Conservation (phyloP, 2,329 filamentous ascomycete species). For the Calonectria fujianensis region DNA sequence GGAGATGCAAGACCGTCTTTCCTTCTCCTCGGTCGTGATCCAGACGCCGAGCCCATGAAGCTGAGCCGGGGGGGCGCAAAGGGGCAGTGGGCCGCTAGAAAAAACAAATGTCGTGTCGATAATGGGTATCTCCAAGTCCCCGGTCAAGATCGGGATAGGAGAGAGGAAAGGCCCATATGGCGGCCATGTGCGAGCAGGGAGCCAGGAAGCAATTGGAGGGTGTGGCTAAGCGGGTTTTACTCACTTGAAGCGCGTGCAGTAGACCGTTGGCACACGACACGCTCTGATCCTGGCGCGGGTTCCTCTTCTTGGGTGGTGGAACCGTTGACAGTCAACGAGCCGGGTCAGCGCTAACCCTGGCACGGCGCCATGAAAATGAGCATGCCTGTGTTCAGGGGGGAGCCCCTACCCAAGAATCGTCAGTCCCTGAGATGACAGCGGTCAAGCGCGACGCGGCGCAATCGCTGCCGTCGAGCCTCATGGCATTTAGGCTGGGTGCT, state of each 20-base stretch:
- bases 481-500: conserved; percentile 26
- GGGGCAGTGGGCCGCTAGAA: conserved; percentile 32
- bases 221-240: conserved; percentile 45
- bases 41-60: conserved; percentile 33
- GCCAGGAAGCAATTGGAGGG: conserved; percentile 42
- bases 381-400: conserved; percentile 46
- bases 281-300: conserved; percentile 42
- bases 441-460: conserved; percentile 32
- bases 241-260: conserved; percentile 40
- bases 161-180: conserved; percentile 44
- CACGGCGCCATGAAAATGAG: conserved; percentile 46
- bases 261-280: conserved; percentile 49
- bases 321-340: conserved; percentile 53
- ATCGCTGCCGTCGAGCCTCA: conserved; percentile 24
- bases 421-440: conserved; percentile 32
- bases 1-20: conserved; percentile 37
- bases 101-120: conserved; percentile 39
- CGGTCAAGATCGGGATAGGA: conserved; percentile 43
- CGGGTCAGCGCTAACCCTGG: conserved; percentile 51
- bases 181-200: conserved; percentile 49
- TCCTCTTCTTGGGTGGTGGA: conserved; percentile 47
- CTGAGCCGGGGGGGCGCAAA: conserved; percentile 20
- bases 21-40: conserved; percentile 33
- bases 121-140: conserved; percentile 43
- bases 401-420: conserved; percentile 33